Base-by-base conservation (phyloP, 352 stramenopile species). In the Phytophthora macrochlamydospora region DNA sequence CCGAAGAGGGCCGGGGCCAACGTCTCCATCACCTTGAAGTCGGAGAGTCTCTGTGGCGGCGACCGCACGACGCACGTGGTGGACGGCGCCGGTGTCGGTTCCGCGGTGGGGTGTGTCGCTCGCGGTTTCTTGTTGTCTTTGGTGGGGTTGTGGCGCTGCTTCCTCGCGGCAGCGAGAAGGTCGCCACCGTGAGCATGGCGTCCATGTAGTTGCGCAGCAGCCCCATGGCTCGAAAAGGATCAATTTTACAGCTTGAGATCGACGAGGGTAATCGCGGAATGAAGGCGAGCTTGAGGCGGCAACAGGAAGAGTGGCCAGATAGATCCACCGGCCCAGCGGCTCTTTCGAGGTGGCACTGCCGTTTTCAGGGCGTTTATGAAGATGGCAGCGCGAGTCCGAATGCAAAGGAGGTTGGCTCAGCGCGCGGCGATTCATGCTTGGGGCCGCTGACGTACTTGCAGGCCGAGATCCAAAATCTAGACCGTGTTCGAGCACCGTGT, bases 1-100 rank as follows among this genome's bases (percentile, higher is more conserved):
- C 81, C 81, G 55, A 84, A 90, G 8, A 90, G 69, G 37, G 81
- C 81, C 2, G 81, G 76, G 18, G 76, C 78, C 50, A 90, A 66
- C 3, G 71, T 76, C 45, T 65, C 44, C 31, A 83, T 45, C 37
- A 79, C 62, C 33, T 81, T 71, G 12, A 85, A 76, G 40, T 81
- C 70, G 2, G 55, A 62, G 28, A 81, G 46, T n/a, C 73, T 67
- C 49, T 73, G 33, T 1, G 70, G 65, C n/a, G 73, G 65, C 14
- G 70, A 76, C 13, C 60, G 66, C 33, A 57, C 62, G 42, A 81
- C 55, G 8, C 40, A 55, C n/a, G n/a, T 51, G 4, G 52, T 30
- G 29, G 57, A 12, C 18, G 49, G 35, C 14, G 32, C 45, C n/a
- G 58, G 43, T 32, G 46, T 7, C 7, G 56, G 35, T 13, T 60